Base-by-base conservation (phyloP, 305 asterid species). In the Nicotiana rustica region DNA sequence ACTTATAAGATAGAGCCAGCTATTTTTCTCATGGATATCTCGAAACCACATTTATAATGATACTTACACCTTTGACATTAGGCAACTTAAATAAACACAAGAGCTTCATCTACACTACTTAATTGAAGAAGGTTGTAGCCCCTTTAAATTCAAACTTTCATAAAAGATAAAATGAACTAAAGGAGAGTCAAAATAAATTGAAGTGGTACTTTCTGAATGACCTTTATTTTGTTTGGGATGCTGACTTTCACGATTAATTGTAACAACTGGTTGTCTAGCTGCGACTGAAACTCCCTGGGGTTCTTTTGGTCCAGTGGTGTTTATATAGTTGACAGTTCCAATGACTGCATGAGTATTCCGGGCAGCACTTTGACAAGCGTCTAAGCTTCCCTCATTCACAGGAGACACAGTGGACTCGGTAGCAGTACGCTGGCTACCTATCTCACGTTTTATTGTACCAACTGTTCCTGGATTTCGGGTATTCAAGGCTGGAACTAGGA, bases 401-500 rank as follows among this genome's bases (percentile, higher is more conserved):
- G 21, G 76, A 75, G 64, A 47, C 44, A 52, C 64, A 75, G 29
- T 75, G 78, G 13, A 57, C 25, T 87, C 92, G 61, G 86, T 76
- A 82, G 84, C 77, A 84, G 80, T 77, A 3, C 52, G 77, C 83
- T 85, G 91, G 73, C 73, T 86, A 68, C 82, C 87, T 35, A 83
- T 90, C 86, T 88, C 94, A 86, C 91, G 87, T 85, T 87, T 87
- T 79, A 89, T 86, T 64, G 88, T 81, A 29, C 93, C 94, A 55
- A 83, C 87, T 0, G 86, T 77, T 70, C 82, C 88, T 70, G 82
- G 81, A 82, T 86, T 85, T 52, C 79, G 86, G 13, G 89, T 82
- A 64, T 86, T 90, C 79, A 87, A 86, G 17, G 91, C 86, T 80
- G 88, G 91, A 85, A 86, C 87, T 73, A 92, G 78, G 66, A 89